Evolutionary conservation across 495 filamentous ascomycete species (phyloP).

Genomic region (Penicillium egyptiacum): DNA sequence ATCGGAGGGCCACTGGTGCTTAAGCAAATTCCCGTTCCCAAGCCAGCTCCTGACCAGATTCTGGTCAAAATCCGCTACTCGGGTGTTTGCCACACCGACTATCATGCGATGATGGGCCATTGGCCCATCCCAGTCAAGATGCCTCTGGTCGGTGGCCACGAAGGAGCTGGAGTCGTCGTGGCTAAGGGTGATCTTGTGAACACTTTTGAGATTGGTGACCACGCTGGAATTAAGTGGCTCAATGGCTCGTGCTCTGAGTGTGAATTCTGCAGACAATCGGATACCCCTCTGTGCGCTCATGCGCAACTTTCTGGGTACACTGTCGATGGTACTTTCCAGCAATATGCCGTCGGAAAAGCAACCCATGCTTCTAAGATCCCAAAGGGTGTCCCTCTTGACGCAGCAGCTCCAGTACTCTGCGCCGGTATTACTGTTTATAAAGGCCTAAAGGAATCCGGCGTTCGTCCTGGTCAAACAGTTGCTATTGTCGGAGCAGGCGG

Average conservation of each 20-base stretch:
- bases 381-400: constrained; percentile 69
- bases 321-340: constrained; percentile 84
- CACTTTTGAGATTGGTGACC: constrained; percentile 68
- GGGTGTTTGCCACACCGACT: constrained; percentile 86
- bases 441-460: constrained; percentile 80
- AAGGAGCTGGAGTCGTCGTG: constrained; percentile 81
- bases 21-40: constrained; percentile 76
- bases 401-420: constrained; percentile 75
- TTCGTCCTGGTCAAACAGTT: constrained; percentile 71
- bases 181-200: constrained; percentile 68
- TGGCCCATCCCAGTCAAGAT: constrained; percentile 78
- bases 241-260: constrained; percentile 74
- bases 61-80: constrained; percentile 87
- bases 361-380: constrained; percentile 74
- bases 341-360: constrained; percentile 83
- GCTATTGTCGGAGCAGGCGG: constrained; percentile 90
- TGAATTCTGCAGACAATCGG: constrained; percentile 66
- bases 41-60: constrained; percentile 80
- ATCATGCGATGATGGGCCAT: constrained; percentile 81
- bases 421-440: constrained; percentile 92
- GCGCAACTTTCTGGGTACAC: constrained; percentile 70
- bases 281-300: constrained; percentile 68
- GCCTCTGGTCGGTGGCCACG: constrained; percentile 85
- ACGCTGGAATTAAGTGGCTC: constrained; percentile 81
- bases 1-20: constrained; percentile 69